Percentiles rank a stretch among this genome's conserved stretches.
Conservation (phyloP, 2,329 filamentous ascomycete species). For the Coniosporium uncinatum region DNA sequence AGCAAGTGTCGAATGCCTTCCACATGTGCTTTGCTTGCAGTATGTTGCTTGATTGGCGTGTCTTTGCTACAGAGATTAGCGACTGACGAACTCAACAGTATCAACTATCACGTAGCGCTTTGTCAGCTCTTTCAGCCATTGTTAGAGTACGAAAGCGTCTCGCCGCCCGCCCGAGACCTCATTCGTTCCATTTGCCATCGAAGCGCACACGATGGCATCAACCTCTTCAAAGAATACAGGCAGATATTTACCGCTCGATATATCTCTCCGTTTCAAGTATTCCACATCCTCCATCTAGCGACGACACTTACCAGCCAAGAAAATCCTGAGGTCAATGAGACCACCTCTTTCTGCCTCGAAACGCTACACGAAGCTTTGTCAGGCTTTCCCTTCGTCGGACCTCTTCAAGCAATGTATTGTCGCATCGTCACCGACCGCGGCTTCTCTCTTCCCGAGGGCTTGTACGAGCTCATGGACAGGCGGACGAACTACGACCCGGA, state of each 20-base stretch:
- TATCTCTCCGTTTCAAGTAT: constrained; percentile 14
- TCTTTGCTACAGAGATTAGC: constrained; percentile 7
- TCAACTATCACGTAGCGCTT: background rate
- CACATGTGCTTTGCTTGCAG: constrained; percentile 19
- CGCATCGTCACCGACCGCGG: constrained; percentile 10
- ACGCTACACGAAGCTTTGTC: constrained; percentile 10
- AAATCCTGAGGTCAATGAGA: constrained; percentile 6
- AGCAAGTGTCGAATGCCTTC: constrained; percentile 10
- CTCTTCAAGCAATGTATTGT: constrained; percentile 17
- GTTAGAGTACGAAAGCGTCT: background rate
- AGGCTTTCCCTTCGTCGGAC: constrained; percentile 16
- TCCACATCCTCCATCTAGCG: constrained; percentile 16
- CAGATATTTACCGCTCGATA: constrained; percentile 14
- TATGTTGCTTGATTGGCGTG: constrained; percentile 7
- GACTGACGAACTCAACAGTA: background rate
- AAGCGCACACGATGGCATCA: constrained; percentile 9
- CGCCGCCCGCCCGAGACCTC: background rate
- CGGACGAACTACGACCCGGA: constrained; percentile 12
- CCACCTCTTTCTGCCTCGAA: constrained; percentile 12
- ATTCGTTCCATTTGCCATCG: background rate
- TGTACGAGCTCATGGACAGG: constrained; percentile 11
- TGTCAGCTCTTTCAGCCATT: background rate
- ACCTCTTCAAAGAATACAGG: constrained; percentile 10
- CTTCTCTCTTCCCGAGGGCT: constrained; percentile 8
- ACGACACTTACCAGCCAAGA: constrained; percentile 11